Conservation (phyloP, 306 rosid species). For the Vicia villosa region DNA sequence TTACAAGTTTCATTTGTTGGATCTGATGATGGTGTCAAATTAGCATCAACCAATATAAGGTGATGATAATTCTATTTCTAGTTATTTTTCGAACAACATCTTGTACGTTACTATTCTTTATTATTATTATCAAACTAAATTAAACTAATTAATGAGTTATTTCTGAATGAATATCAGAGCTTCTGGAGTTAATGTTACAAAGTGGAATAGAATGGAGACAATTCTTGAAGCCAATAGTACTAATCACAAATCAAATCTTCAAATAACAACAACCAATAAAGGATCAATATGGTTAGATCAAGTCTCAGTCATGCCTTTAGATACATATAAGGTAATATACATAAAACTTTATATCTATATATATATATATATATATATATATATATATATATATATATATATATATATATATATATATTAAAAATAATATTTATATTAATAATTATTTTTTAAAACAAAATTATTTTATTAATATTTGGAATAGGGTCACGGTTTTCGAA, state of each 20-base stretch:
- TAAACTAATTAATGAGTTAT: neutral
- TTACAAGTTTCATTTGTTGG: slow-evolving; percentile 52
- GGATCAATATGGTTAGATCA: slow-evolving; percentile 40
- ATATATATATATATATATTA: too few relatives aligned
- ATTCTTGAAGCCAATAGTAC: slow-evolving; percentile 22
- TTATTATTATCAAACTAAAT: neutral
- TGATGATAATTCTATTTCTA: slow-evolving; percentile 20
- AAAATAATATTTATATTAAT: too few relatives aligned
- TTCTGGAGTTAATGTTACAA: neutral
- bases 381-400: too few relatives aligned
- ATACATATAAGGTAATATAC: slow-evolving; percentile 31
- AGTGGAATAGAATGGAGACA: slow-evolving; percentile 29
- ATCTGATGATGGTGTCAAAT: slow-evolving; percentile 30
- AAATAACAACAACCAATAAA: slow-evolving; percentile 21
- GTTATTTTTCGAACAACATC: neutral
- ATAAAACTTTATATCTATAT: too few relatives aligned
- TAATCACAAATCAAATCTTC: slow-evolving; percentile 35
- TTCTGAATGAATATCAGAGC: neutral
- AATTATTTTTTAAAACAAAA: too few relatives aligned
- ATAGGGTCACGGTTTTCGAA: too few relatives aligned
- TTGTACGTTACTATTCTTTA: too few relatives aligned
- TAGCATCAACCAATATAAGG: slow-evolving; percentile 57
- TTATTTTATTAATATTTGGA: too few relatives aligned
- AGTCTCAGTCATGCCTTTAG: slow-evolving; percentile 41
- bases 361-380: too few relatives aligned